Evolutionary conservation across 2,329 filamentous ascomycete species (phyloP).

Genomic region (Colletotrichum sp.): DNA sequence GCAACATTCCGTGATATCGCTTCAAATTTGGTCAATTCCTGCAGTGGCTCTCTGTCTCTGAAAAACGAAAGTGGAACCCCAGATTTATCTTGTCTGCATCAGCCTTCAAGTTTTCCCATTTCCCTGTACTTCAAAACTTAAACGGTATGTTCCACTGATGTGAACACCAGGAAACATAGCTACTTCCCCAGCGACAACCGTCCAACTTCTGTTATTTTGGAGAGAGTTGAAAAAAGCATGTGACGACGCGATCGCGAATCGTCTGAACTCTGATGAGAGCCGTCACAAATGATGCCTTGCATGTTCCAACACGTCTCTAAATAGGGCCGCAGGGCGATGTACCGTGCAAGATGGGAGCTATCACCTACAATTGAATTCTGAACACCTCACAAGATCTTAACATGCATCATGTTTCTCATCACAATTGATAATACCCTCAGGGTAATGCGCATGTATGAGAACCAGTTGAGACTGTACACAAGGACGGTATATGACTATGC

Average conservation of each 20-base stretch:
- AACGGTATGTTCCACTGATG: background rate
- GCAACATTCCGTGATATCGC: background rate
- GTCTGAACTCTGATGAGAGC: background rate
- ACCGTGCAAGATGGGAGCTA: background rate
- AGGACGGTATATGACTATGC: no score
- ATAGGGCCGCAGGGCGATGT: no score
- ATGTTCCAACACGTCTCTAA: background rate
- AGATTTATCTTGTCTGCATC: background rate
- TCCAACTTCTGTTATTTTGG: background rate
- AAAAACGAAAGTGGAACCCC: background rate
- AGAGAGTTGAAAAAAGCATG: background rate
- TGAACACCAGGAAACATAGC: background rate
- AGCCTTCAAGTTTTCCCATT: no score
- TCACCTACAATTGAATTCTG: background rate
- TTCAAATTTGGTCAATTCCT: background rate
- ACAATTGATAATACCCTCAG: no score
- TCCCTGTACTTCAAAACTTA: no score
- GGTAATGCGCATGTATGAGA: no score
- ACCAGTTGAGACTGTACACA: no score
- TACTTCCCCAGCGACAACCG: background rate
- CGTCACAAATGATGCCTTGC: background rate
- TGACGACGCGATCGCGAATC: background rate
- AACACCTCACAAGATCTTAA: no score
- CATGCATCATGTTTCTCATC: no score
- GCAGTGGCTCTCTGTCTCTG: background rate